Evolutionary conservation across 352 stramenopile genomes (phyloP).

Genomic region (Phytopythium delawarense): DNA sequence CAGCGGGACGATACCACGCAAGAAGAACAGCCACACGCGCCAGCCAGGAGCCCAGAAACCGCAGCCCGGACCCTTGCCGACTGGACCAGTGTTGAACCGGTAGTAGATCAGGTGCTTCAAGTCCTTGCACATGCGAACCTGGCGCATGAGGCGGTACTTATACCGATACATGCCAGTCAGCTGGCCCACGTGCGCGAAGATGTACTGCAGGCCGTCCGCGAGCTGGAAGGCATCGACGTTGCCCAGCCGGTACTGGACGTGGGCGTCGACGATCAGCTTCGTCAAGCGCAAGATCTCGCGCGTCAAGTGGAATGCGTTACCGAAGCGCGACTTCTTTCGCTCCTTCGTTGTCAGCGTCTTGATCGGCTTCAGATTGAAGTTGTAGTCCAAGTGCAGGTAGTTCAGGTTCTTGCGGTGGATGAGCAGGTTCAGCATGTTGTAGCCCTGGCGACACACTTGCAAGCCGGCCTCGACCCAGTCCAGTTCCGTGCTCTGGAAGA

Average conservation of each 20-base stretch:
- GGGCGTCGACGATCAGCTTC: conserved; percentile 99
- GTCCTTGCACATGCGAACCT: conserved; percentile 99
- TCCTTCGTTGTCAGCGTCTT: conserved; percentile 99
- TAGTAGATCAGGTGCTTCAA: conserved; percentile 99
- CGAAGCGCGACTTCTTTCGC: conserved; percentile 98
- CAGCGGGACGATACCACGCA: conserved; percentile 97
- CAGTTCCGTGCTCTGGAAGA: conserved; percentile 99
- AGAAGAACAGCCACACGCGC: conserved; percentile 99
- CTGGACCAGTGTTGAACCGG: conserved; percentile 99
- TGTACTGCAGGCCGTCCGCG: conserved; percentile 99
- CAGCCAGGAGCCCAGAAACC: conserved; percentile 99
- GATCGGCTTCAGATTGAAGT: conserved; percentile 99
- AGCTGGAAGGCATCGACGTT: conserved; percentile 99
- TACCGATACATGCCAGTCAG: conserved; percentile 99
- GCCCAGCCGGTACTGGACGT: conserved; percentile 99
- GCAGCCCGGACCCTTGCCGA: conserved; percentile 98
- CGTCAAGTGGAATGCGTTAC: conserved; percentile 95
- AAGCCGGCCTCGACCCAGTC: conserved; percentile 99
- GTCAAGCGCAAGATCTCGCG: conserved; percentile 99
- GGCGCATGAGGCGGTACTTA: conserved; percentile 98
- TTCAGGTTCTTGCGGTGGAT: conserved; percentile 99
- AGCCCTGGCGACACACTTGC: conserved; percentile 97
- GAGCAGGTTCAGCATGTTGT: conserved; percentile 99
- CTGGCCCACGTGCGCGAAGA: conserved; percentile 99
- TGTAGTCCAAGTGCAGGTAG: conserved; percentile 99